Conservation (phyloP, 139 green algal genomes). For the Haematococcus lacustris region DNA sequence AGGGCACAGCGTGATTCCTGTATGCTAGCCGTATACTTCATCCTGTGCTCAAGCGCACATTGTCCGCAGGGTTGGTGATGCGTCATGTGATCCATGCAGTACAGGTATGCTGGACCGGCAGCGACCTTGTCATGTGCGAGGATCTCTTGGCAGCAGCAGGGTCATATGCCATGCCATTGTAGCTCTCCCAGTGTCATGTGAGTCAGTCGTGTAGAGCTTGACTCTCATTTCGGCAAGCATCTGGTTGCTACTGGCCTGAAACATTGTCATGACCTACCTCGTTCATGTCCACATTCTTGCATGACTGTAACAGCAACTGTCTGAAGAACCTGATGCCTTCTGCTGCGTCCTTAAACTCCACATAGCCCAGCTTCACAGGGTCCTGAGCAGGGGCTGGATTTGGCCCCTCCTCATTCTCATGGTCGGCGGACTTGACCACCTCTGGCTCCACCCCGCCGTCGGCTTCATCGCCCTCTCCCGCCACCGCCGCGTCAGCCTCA, state of each 20-base stretch:
- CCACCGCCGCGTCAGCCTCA: neutral
- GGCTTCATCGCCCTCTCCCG: neutral
- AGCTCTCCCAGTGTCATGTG: neutral
- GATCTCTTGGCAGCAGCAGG: neutral
- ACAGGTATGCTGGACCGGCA: no score
- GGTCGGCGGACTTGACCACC: neutral
- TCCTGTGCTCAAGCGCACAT: no score
- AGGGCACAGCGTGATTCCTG: no score
- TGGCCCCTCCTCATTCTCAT: neutral
- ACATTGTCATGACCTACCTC: slow-evolving; percentile 34
- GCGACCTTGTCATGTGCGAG: neutral
- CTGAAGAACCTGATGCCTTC: slow-evolving; percentile 37
- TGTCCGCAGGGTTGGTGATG: no score
- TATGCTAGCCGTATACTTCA: no score
- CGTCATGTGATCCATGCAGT: no score
- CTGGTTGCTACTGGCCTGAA: neutral
- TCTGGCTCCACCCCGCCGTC: no score
- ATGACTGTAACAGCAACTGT: slow-evolving; percentile 23
- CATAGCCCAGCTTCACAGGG: slow-evolving; percentile 50
- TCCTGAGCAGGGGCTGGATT: no score
- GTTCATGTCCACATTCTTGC: slow-evolving; percentile 48
- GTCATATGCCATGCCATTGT: neutral
- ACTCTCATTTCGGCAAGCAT: neutral
- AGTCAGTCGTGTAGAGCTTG: no score
- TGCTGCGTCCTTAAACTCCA: slow-evolving; percentile 33